Conservation (phyloP, 768 basidiomycete genomes). For the Rhizopogon salebrosus region DNA sequence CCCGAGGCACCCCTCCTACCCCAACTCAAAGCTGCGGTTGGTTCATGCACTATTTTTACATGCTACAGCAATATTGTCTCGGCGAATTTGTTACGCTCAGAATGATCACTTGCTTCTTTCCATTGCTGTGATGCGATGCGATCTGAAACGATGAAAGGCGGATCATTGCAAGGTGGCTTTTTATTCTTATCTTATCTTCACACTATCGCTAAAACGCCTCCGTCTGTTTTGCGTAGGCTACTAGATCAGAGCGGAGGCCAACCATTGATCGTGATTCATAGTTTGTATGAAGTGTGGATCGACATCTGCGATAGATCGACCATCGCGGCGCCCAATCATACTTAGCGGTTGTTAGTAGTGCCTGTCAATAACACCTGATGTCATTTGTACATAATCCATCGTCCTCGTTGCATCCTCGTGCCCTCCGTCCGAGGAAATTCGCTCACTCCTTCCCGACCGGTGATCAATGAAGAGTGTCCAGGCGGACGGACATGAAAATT, state of each 20-base stretch:
- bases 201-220: neutral
- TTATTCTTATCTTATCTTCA: neutral
- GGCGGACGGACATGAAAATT: neutral
- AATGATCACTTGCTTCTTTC: neutral
- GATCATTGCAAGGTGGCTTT: neutral
- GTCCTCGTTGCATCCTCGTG: slow-evolving; percentile 5
- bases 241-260: no score
- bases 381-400: neutral
- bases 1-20: neutral
- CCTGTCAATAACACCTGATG: neutral
- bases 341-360: neutral
- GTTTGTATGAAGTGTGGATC: no score
- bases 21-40: neutral
- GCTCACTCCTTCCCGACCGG: neutral
- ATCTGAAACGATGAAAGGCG: neutral
- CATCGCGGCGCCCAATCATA: no score
- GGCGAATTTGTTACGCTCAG: neutral
- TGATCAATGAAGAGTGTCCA: neutral
- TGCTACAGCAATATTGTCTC: neutral
- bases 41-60: neutral
- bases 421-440: neutral
- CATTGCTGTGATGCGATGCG: no score
- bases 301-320: no score
- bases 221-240: neutral
- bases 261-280: no score